phyloP scores from a whole-genome alignment of 768 basidiomycete genomes.

The Phanerodontia chrysosporium region DNA sequence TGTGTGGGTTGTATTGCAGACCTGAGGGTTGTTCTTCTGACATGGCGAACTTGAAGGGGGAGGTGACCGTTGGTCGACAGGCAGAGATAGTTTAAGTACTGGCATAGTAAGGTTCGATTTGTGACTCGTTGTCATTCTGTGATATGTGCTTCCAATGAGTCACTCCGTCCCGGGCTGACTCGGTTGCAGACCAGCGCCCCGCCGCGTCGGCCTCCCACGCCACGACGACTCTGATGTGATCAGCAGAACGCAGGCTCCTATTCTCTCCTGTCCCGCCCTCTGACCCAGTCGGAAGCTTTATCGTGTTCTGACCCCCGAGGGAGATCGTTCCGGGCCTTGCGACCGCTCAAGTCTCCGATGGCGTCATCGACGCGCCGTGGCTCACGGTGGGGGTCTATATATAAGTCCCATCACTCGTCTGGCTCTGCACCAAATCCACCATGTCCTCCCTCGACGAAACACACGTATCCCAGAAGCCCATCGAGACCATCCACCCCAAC shows the following conservation, averaged over 20 bases:
- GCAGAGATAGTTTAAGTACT: too few species aligned
- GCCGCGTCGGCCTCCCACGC: conserved; percentile 2
- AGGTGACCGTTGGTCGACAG: too few species aligned
- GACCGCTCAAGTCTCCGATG: not conserved
- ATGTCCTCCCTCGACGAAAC: conserved; percentile 17
- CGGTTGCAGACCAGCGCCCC: too few species aligned
- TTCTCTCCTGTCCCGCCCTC: too few species aligned
- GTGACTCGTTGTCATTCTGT: too few species aligned
- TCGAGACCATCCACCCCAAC: conserved; percentile 28
- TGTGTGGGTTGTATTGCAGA: conserved; percentile 32
- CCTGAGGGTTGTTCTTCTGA: not conserved
- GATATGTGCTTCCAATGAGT: too few species aligned
- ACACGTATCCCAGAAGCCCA: conserved; percentile 19
- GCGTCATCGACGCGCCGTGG: conserved; percentile 3
- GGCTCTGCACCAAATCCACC: not conserved
- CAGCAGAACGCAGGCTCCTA: too few species aligned
- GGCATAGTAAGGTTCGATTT: too few species aligned
- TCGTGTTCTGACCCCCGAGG: too few species aligned
- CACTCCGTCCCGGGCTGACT: too few species aligned
- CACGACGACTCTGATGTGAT: not conserved
- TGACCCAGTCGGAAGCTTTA: too few species aligned
- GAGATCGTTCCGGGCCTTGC: too few species aligned
- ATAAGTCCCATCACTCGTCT: not conserved
- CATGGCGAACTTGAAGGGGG: not conserved
- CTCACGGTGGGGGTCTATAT: not conserved